Evolutionary conservation across 495 filamentous ascomycete species (phyloP).

Genomic region (Podospora australis): DNA sequence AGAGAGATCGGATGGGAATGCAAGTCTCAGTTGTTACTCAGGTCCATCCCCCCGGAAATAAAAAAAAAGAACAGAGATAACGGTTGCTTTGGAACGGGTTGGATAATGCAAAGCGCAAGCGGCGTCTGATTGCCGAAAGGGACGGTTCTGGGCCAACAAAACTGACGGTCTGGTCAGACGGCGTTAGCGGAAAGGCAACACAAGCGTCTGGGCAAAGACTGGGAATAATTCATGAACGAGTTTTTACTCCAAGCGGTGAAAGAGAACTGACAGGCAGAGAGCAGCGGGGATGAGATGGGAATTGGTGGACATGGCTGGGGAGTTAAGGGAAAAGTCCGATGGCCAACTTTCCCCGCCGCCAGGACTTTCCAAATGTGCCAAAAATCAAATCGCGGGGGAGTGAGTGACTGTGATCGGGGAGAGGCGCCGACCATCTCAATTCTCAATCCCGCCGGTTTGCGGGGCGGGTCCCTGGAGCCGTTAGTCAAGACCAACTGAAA

Average conservation of each 20-base stretch:
- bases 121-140: too few relatives aligned
- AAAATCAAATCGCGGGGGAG: neutral
- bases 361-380: too few relatives aligned
- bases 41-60: too few relatives aligned
- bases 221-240: constrained; percentile 11
- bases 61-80: too few relatives aligned
- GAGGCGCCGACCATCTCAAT: too few relatives aligned
- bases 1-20: too few relatives aligned
- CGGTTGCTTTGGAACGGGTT: neutral
- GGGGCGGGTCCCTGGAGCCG: too few relatives aligned
- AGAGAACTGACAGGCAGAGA: neutral
- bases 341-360: neutral
- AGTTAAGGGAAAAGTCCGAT: neutral
- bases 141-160: too few relatives aligned
- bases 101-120: neutral
- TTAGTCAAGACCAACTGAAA: neutral
- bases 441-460: too few relatives aligned
- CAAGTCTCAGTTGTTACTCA: too few relatives aligned
- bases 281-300: neutral
- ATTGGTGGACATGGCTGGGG: neutral
- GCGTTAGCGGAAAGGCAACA: constrained; percentile 4
- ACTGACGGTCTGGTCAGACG: neutral
- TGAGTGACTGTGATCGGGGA: too few relatives aligned
- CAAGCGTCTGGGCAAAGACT: constrained; percentile 16
- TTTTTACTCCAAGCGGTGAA: neutral